A percentile compares a stretch with the other conserved stretches of the same genome.
Evolutionary conservation across 192 early-diverging fungal species (phyloP).

Genomic region (Coemansia furcata): DNA sequence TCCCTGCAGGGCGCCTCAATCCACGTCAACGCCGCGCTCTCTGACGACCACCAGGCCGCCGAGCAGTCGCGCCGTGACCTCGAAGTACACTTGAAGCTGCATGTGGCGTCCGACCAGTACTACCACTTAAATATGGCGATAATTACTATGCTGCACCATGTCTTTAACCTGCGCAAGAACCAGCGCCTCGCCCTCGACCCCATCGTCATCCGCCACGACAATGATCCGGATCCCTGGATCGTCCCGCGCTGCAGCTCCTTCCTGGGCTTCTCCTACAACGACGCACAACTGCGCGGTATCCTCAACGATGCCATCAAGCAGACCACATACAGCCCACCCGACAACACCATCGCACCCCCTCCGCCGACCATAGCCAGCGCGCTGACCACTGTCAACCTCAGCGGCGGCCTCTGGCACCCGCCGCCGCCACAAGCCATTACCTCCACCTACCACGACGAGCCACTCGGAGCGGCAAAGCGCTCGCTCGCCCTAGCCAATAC

Average conservation of each 20-base stretch:
- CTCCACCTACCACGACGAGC: not conserved
- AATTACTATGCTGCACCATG: slow-evolving; percentile 52
- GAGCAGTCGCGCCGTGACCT: slow-evolving; percentile 51
- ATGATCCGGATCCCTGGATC: slow-evolving; percentile 49
- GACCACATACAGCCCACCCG: slow-evolving; percentile 51
- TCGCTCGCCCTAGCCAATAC: not conserved
- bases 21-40: slow-evolving; percentile 46
- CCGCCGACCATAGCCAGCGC: not conserved
- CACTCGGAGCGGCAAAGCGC: not conserved
- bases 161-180: slow-evolving; percentile 48
- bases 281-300: slow-evolving; percentile 38
- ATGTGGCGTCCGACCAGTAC: slow-evolving; percentile 50
- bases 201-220: slow-evolving; percentile 29
- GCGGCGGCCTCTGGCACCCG: slow-evolving; percentile 22
- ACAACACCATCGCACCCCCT: not conserved
- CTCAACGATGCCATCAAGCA: slow-evolving; percentile 50
- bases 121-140: slow-evolving; percentile 56
- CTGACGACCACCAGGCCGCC: slow-evolving; percentile 26
- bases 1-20: slow-evolving; percentile 51
- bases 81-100: slow-evolving; percentile 47
- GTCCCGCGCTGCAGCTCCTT: slow-evolving; percentile 51
- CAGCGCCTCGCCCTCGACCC: slow-evolving; percentile 27
- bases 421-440: not conserved
- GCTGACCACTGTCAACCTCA: slow-evolving; percentile 7
- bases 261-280: slow-evolving; percentile 49